Evolutionary conservation across 2,329 filamentous ascomycete genomes (phyloP), one percentile per base, ranked within the genome.

Genomic region (Stachybotrys chartarum): DNA sequence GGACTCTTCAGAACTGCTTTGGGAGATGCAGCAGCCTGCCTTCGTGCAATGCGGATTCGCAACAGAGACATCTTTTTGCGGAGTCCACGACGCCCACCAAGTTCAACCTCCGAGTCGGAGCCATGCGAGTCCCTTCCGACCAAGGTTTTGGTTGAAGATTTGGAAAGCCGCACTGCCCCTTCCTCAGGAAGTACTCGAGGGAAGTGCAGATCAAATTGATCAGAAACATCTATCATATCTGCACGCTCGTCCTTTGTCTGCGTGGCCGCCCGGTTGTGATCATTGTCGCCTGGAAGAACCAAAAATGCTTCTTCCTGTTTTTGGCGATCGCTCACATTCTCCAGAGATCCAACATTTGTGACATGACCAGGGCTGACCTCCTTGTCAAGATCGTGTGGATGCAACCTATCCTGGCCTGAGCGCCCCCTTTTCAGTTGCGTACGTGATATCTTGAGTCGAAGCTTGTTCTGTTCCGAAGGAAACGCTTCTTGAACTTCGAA

Each of bases 131-230:
- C 55, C 35, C 55, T 54, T 30, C 61, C 45, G 8, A 51, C 52
- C 32, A 54, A 53, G 47, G 55, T 56, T 18, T 52, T 53, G 7
- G 51, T 56, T 14, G 58, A 58, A 18, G 54, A 51, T 45, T 54
- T 56, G 30, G 57, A 56, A 16, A n/a, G 8, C 12, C 52, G 49
- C 17, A 56, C 54, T 8, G 52, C 56, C 50, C 46, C 58, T 46
- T 60, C 56, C 5, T 48, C 57, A 50, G 55, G 51, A 6, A 58
- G 55, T 2, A 66, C 63, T 4, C 62, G 61, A 7, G 69, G 69
- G 54, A 68, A 70, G 12, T 63, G 55, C 53, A 73, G 68, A 48
- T 70, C 69, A 54, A 72, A 71, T 46, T 69, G 70, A 30, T 72
- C 67, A 12, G 69, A 70, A 24, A 60, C 51, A 44, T 60, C 61